Evolutionary conservation across 208 protist species (phyloP).

Genomic region (Naegleria lovaniensis): DNA sequence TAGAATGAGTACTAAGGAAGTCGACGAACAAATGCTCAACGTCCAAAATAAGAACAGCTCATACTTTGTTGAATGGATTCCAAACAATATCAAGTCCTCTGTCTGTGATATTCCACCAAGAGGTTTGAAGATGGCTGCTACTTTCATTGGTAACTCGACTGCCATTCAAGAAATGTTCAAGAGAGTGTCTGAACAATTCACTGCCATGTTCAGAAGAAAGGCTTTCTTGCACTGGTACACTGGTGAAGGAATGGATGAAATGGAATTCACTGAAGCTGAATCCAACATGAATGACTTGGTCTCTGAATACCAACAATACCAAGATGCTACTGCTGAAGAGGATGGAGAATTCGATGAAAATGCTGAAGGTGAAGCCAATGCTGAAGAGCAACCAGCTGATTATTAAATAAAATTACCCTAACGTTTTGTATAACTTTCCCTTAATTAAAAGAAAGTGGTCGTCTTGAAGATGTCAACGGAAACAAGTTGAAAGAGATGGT

Average conservation of each 20-base stretch:
- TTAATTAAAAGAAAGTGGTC: no score
- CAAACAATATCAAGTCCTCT: conserved; percentile 86
- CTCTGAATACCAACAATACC: conserved; percentile 82
- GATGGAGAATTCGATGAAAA: conserved; percentile 32
- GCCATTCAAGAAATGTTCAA: conserved; percentile 89
- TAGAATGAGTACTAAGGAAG: conserved; percentile 89
- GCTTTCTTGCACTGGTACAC: conserved; percentile 99
- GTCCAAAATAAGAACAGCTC: conserved; percentile 86
- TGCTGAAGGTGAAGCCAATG: not conserved
- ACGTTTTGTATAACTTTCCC: no score
- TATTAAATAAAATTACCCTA: not conserved
- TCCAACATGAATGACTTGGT: conserved; percentile 87
- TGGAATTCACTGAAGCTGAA: conserved; percentile 80
- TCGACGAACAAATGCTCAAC: conserved; percentile 89
- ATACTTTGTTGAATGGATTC: conserved; percentile 91
- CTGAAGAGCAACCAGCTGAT: not conserved
- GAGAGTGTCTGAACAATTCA: conserved; percentile 88
- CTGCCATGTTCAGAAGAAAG: conserved; percentile 94
- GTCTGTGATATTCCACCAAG: conserved; percentile 77
- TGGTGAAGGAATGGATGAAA: conserved; percentile 80
- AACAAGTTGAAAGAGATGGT: no score
- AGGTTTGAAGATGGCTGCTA: conserved; percentile 64
- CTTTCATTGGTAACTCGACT: conserved; percentile 88
- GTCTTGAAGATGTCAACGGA: no score
- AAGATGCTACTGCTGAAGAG: conserved; percentile 49